Evolutionary conservation across 257 asterid species (phyloP).

Genomic region (Nicotiana knightiana): DNA sequence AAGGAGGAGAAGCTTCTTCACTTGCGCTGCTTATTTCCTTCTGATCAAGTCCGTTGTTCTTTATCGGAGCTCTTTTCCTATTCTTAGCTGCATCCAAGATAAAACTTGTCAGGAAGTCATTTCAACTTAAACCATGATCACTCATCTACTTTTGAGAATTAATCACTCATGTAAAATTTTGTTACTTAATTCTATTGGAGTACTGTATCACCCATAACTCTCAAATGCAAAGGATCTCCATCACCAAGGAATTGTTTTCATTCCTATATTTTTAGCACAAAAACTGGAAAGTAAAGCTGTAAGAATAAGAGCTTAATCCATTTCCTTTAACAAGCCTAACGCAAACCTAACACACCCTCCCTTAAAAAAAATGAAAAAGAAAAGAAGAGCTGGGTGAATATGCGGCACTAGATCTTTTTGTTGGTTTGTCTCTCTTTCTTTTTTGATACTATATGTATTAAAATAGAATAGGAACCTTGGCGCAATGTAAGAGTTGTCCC

Average conservation of each 20-base stretch:
- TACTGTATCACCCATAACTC: background rate
- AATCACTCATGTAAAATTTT: background rate
- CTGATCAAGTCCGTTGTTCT: conserved; percentile 16
- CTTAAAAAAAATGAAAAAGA: background rate
- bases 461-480: background rate
- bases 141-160: background rate
- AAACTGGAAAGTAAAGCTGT: background rate
- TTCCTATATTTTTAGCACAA: background rate
- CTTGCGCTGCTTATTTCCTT: conserved; percentile 28
- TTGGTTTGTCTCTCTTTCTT: background rate
- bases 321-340: background rate
- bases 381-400: background rate
- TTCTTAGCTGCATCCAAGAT: conserved; percentile 54
- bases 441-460: background rate
- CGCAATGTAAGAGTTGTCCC: background rate
- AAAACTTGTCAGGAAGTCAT: conserved; percentile 10
- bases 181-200: background rate
- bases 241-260: background rate
- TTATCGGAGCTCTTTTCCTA: conserved; percentile 21
- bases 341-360: background rate
- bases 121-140: background rate
- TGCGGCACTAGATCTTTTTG: background rate
- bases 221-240: background rate
- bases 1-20: conserved; percentile 20
- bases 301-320: background rate